Base-by-base conservation (phyloP, 1,139 yeast genomes). In the Maudiozyma humilis region DNA sequence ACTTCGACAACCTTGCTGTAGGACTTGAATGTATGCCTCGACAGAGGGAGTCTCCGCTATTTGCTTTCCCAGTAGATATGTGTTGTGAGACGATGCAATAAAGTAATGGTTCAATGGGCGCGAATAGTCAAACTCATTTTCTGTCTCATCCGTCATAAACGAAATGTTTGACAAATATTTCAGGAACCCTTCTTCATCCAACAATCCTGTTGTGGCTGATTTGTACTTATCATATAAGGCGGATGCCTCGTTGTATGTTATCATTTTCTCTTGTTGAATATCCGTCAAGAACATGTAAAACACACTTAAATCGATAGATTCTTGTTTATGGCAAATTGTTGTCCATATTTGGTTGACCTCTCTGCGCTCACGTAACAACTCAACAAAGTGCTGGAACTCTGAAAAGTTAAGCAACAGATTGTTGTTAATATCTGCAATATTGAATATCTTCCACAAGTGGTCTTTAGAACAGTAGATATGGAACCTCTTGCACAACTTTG, bases 81-180 rank as follows among this genome's bases (percentile, higher is more conserved):
- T 93, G 60, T 93, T 93, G 62, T 93, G 99, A 0, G 97, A 88
- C 0, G 96, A 85, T 0, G 96, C 86, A 27, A 93, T 83, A 57
- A 70, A 88, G 59, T 93, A 93, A 52, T 88, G 91, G 55, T 79
- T 86, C 36, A 93, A 59, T 0, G 98, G 97, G 32, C 72, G 71
- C 2, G 76, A 63, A 54, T 76, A 76, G 53, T 83, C 83, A 2
- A 76, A 64, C 53, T 75, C 75, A 52, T 83, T 82, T 48, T 64
- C 72, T 40, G 44, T 56, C 4, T 50, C 51, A 16, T 47, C 49
- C 12, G 51, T 51, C 44, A 54, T 53, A 56, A 54, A 53, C 15
- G 71, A 71, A 37, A 78, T 81, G 1, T 71, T 63, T 1, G 69
- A 60, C 66, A 82, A 65, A 41, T 54, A 60, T 38, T 58, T 62